Conservation (phyloP, 23 red algal species). For the Gracilariopsis chorda region DNA sequence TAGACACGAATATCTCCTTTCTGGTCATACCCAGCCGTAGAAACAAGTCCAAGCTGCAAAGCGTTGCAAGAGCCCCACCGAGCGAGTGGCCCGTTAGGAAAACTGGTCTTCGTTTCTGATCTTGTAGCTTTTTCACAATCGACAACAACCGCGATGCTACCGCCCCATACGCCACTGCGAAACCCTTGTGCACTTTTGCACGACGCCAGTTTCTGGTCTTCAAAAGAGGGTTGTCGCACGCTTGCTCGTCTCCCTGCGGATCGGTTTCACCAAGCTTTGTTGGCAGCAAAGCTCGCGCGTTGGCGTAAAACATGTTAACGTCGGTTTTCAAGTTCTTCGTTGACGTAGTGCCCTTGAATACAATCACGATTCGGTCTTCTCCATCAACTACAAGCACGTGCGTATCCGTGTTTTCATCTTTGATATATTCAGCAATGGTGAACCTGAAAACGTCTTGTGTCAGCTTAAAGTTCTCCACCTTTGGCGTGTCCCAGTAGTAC, state of each 20-base stretch:
- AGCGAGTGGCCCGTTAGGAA: slow-evolving; percentile 95
- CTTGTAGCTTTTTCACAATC: slow-evolving; percentile 41
- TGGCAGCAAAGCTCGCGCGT: slow-evolving; percentile 61
- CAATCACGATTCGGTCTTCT: slow-evolving; percentile 79
- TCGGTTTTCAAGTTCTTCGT: slow-evolving; percentile 87
- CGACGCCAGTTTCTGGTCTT: slow-evolving; percentile 34
- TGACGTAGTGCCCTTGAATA: slow-evolving; percentile 84
- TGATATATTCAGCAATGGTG: slow-evolving; percentile 60
- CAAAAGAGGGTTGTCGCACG: slow-evolving; percentile 31
- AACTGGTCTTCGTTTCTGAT: slow-evolving; percentile 69
- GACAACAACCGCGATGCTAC: slow-evolving; percentile 42
- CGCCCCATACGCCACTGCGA: slow-evolving; percentile 61
- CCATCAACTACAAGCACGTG: slow-evolving; percentile 79
- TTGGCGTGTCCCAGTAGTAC: slow-evolving; percentile 85
- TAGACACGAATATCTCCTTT: slow-evolving; percentile 81
- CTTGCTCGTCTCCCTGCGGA: slow-evolving; percentile 20
- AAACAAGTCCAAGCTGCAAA: slow-evolving; percentile 78
- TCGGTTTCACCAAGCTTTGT: slow-evolving; percentile 58
- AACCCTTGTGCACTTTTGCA: slow-evolving; percentile 80
- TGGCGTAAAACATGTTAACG: slow-evolving; percentile 67
- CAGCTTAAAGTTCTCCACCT: slow-evolving; percentile 77
- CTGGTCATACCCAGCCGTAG: slow-evolving; percentile 44
- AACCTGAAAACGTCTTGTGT: slow-evolving; percentile 69
- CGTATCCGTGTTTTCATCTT: slow-evolving; percentile 77
- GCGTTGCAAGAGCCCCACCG: slow-evolving; percentile 79